These are phyloP conservation scores for Rostrohypoxylon terebratum DNA, from an alignment of 495 filamentous ascomycete species.

Conservation along the genomic window DNA sequence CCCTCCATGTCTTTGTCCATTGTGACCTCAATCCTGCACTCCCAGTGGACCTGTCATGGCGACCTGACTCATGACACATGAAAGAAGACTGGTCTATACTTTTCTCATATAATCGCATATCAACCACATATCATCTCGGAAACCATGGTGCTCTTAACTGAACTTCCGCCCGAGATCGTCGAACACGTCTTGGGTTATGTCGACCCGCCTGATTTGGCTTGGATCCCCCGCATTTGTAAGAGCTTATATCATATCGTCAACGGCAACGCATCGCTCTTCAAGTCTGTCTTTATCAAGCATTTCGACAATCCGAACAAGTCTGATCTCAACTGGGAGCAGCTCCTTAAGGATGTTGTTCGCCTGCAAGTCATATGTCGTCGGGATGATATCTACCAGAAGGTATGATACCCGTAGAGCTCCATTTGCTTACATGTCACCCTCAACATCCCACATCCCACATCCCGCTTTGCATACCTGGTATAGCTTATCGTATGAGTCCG, in stretches of 20 bases:
- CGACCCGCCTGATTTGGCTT: constrained; percentile 64
- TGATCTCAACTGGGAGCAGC: constrained; percentile 62
- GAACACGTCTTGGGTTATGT: constrained; percentile 66
- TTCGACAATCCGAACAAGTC: constrained; percentile 52
- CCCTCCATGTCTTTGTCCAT: neutral
- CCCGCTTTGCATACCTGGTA: neutral
- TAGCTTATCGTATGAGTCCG: neutral
- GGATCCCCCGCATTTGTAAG: constrained; percentile 61
- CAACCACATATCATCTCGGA: neutral
- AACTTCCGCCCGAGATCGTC: constrained; percentile 69
- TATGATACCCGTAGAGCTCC: constrained; percentile 52
- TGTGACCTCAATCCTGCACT: constrained; percentile 36
- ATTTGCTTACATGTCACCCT: constrained; percentile 37
- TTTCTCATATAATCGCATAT: neutral
- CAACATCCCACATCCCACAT: constrained; percentile 3
- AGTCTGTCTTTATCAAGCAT: constrained; percentile 62
- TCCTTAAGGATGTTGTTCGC: constrained; percentile 61
- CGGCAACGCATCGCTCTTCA: constrained; percentile 64
- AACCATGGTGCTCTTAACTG: constrained; percentile 51
- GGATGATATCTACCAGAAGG: constrained; percentile 48
- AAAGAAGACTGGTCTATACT: neutral
- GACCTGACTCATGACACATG: neutral
- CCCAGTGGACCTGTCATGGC: neutral
- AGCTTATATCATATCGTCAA: constrained; percentile 60
- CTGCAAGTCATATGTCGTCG: constrained; percentile 57